Percentiles rank a stretch among this genome's conserved stretches.
These are phyloP conservation scores for Wickerhamomyces bisporus DNA, from an alignment of 805 yeast species.

Conservation along the genomic window DNA sequence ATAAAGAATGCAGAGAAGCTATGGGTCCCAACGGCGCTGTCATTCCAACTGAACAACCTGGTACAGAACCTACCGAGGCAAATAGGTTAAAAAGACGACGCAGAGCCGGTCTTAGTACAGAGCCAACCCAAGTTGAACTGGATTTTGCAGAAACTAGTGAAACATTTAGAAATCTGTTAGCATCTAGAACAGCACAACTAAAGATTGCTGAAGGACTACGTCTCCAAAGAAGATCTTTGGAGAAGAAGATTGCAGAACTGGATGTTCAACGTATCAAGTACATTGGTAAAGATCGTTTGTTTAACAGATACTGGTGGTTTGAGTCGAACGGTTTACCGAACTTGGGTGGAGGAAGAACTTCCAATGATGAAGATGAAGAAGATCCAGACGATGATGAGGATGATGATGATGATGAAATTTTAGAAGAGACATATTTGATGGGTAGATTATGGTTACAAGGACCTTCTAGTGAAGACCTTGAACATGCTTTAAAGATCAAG, in stretches of 20 bases:
- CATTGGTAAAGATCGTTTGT: conserved; percentile 79
- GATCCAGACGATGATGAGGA: conserved; percentile 35
- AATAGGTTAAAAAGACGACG: conserved; percentile 22
- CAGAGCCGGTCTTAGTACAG: conserved; percentile 29
- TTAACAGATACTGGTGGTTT: conserved; percentile 93
- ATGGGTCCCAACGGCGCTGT: conserved; percentile 23
- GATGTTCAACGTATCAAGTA: conserved; percentile 74
- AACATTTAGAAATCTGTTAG: conserved; percentile 39
- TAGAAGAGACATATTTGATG: conserved; percentile 61
- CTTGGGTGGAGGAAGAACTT: conserved; percentile 32
- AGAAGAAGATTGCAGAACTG: conserved; percentile 55
- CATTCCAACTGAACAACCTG: conserved; percentile 3
- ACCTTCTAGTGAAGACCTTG: conserved; percentile 49
- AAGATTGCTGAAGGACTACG: conserved; percentile 40
- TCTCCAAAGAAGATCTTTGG: conserved; percentile 46
- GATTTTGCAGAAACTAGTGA: conserved; percentile 33
- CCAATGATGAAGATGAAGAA: conserved; percentile 22
- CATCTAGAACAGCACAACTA: conserved; percentile 36
- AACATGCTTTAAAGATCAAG: conserved; percentile 28
- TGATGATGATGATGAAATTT: conserved; percentile 41
- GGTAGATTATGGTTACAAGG: conserved; percentile 93
- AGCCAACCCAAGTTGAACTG: conserved; percentile 36
- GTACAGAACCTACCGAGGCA: conserved; percentile 16
- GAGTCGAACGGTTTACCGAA: conserved; percentile 79
- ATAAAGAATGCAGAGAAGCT: conserved; percentile 34